Base-by-base conservation (phyloP, 192 early-diverging fungal genomes). In the Mortierella alpina region DNA sequence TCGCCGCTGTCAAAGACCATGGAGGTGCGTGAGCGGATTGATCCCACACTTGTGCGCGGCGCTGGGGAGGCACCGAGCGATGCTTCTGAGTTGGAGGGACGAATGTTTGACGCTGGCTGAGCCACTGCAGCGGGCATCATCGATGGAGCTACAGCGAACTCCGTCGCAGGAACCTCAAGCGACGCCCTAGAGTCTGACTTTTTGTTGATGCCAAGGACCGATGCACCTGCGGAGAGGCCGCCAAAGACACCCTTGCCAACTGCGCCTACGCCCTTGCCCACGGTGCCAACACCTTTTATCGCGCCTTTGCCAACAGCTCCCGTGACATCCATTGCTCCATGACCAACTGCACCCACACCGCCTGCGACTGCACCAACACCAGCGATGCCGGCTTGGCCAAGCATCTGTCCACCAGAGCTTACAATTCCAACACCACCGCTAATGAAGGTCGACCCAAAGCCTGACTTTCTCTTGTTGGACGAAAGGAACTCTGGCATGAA, bases 371-470 rank as follows among this genome's bases (percentile, higher is more conserved):
- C 73, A 23, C 74, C 54, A 70, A 75, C 71, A 39, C 77, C 51
- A 10, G 73, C 66, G 40, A 75, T 72, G 4, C 77, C 83, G 14
- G 73, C 83, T 4, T 64, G 70, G 50, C 79, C 88, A 58, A 75
- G 47, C 11, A 63, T 69, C 48, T 73, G 68, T 7, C 75, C 84
- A 63, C 86, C 83, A 46, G 74, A 64, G 72, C 87, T 86, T 0
- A 89, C 76, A 18, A 86, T 69, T 66, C 83, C 87, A 62, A 86
- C 88, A 71, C 90, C 86, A 10, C 90, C 88, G 2, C 86, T 88
- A 73, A 88, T 88, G 54, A 91, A 88, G 46, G 86, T 82, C 15
- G 86, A 84, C 45, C 88, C 85, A 57, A 92, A 83, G 18, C 61
- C 46, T 22, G 73, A 46, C 56, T 60, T 65, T 12, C 58, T 54